Evolutionary conservation across 2,329 filamentous ascomycete species (phyloP).

Genomic region (Penicillium decumbens): DNA sequence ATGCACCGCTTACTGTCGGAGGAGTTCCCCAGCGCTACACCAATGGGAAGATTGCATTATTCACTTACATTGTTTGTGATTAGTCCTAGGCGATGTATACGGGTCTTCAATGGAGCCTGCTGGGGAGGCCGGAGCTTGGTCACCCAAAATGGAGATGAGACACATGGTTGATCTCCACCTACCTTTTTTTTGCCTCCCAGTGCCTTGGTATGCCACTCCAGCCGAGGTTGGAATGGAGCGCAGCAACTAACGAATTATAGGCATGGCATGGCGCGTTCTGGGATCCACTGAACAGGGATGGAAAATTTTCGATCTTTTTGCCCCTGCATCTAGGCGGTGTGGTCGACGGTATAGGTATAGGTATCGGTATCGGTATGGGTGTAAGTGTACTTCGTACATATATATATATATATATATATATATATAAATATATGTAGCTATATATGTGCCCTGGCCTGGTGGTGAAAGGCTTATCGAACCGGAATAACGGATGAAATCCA

Average conservation of each 20-base stretch:
- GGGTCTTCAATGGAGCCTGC: not conserved
- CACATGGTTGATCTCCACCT: slow-evolving; percentile 20
- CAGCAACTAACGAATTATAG: slow-evolving; percentile 5
- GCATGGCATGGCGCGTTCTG: not conserved
- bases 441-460: not conserved
- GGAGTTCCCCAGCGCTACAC: not conserved
- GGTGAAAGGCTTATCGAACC: not conserved
- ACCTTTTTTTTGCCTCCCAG: slow-evolving; percentile 8
- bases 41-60: not conserved
- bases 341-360: not conserved
- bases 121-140: slow-evolving; percentile 6
- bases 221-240: slow-evolving; percentile 20
- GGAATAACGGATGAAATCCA: not conserved
- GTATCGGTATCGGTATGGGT: no score
- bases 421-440: no score
- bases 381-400: no score
- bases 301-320: slow-evolving; percentile 1
- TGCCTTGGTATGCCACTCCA: slow-evolving; percentile 18
- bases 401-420: no score
- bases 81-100: not conserved
- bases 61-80: not conserved
- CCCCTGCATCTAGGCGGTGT: not conserved
- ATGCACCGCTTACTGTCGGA: not conserved
- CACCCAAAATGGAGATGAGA: slow-evolving; percentile 16
- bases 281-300: slow-evolving; percentile 12